Percentiles rank a stretch among this genome's conserved stretches.
Evolutionary conservation across 2,329 filamentous ascomycete species (phyloP).

Genomic region (Trichoderma brevicompactum): DNA sequence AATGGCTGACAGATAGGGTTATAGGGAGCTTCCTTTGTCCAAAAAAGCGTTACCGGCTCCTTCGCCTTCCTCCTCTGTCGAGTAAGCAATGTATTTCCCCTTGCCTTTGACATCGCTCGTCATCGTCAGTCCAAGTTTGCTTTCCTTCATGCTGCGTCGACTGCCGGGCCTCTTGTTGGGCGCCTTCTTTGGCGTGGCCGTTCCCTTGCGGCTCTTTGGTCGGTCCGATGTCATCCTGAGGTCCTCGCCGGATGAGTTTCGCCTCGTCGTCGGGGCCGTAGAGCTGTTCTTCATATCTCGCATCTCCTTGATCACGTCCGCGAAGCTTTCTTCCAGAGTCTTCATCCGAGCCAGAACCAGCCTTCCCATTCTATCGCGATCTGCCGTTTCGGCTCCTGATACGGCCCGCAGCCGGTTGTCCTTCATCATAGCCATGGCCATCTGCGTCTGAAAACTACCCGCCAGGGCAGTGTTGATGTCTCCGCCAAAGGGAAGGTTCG

Average conservation of each 20-base stretch:
- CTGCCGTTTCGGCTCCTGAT: constrained; percentile 44
- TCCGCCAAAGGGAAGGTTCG: constrained; percentile 55
- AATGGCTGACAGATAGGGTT: not conserved
- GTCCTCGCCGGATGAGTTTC: constrained; percentile 57
- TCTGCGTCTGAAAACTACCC: constrained; percentile 79
- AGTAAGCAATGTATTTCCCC: constrained; percentile 51
- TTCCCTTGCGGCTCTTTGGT: constrained; percentile 37
- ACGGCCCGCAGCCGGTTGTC: constrained; percentile 55
- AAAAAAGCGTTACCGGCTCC: constrained; percentile 39
- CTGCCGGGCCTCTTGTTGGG: constrained; percentile 44
- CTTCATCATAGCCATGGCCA: constrained; percentile 71
- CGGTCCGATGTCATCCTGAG: constrained; percentile 38
- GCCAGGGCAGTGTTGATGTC: constrained; percentile 68
- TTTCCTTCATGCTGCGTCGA: constrained; percentile 50
- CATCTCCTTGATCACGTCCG: constrained; percentile 83
- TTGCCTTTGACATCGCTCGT: constrained; percentile 50
- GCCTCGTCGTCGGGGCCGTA: constrained; percentile 53
- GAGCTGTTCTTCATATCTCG: constrained; percentile 61
- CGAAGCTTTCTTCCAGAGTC: constrained; percentile 86
- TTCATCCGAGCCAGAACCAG: constrained; percentile 91
- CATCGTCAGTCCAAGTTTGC: constrained; percentile 37
- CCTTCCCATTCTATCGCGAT: constrained; percentile 73
- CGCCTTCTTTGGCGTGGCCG: constrained; percentile 37
- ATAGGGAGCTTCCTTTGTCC: constrained; percentile 51
- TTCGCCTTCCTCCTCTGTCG: constrained; percentile 44